phyloP scores from a whole-genome alignment of 106 monocot species.

The Dendrobium nobile region DNA sequence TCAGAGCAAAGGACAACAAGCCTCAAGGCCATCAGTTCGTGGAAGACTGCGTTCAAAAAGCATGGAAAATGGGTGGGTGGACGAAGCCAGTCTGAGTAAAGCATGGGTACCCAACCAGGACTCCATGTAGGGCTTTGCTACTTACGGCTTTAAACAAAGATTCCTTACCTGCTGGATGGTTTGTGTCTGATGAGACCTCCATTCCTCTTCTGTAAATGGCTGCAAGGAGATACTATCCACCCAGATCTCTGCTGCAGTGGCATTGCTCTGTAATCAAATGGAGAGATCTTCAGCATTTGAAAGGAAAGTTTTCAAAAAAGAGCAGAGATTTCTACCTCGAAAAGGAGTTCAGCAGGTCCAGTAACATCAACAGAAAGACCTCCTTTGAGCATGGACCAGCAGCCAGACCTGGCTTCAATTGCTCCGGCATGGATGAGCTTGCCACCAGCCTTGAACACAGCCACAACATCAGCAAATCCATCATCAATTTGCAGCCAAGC shows the following conservation, averaged over 20 bases:
- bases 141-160: no score
- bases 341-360: constrained; percentile 48
- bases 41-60: no score
- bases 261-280: constrained; percentile 31
- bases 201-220: constrained; percentile 66
- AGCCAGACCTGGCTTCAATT: constrained; percentile 41
- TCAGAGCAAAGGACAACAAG: no score
- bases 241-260: constrained; percentile 47
- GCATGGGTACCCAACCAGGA: no score
- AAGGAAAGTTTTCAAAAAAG: background rate
- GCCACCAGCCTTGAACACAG: constrained; percentile 29
- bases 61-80: no score
- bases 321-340: constrained; percentile 36
- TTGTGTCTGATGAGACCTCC: constrained; percentile 53
- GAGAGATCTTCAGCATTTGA: background rate
- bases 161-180: constrained; percentile 41
- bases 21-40: no score
- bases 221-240: constrained; percentile 81
- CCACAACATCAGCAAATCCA: constrained; percentile 21
- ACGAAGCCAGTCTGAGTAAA: no score
- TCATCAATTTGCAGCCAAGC: constrained; percentile 59
- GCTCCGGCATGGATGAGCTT: constrained; percentile 36
- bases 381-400: constrained; percentile 93
- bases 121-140: no score
- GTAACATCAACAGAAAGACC: constrained; percentile 43